Evolutionary conservation across 2,329 filamentous ascomycete species (phyloP).

Genomic region (Fusarium neocosmosporiellum): DNA sequence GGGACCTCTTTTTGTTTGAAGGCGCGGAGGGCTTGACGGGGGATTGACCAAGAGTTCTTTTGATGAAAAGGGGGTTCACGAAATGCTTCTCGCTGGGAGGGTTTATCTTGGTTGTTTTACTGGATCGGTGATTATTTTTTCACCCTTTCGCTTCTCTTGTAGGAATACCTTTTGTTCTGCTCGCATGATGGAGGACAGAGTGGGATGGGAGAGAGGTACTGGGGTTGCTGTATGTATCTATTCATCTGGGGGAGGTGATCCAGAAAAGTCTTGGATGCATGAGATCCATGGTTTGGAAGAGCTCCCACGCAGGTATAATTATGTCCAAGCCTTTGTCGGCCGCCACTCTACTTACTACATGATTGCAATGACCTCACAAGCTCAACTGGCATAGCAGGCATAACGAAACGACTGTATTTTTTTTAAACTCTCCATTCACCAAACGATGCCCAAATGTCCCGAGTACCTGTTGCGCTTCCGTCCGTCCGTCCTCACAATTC

Average conservation of each 20-base stretch:
- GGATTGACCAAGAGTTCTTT: slow-evolving; percentile 18
- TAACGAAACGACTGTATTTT: slow-evolving; percentile 25
- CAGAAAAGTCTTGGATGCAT: slow-evolving; percentile 18
- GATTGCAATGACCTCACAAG: not conserved
- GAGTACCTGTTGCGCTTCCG: slow-evolving; percentile 26
- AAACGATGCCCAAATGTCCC: slow-evolving; percentile 28
- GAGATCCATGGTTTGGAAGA: slow-evolving; percentile 14
- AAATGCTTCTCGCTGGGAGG: slow-evolving; percentile 18
- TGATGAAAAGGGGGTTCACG: slow-evolving; percentile 27
- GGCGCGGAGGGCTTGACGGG: slow-evolving; percentile 8
- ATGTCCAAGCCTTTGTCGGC: slow-evolving; percentile 16
- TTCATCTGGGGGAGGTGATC: slow-evolving; percentile 10
- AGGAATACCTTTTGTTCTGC: slow-evolving; percentile 28
- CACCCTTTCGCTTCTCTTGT: slow-evolving; percentile 32
- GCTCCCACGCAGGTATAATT: slow-evolving; percentile 18
- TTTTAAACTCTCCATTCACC: slow-evolving; percentile 14
- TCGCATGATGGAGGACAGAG: slow-evolving; percentile 11
- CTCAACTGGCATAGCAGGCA: not conserved
- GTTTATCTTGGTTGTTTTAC: slow-evolving; percentile 16
- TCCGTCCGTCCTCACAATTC: slow-evolving; percentile 29
- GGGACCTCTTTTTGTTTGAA: slow-evolving; percentile 21
- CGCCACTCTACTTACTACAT: not conserved
- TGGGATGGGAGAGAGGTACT: slow-evolving; percentile 1
- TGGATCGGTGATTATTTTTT: slow-evolving; percentile 18
- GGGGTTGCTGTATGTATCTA: slow-evolving; percentile 27